Base-by-base conservation (phyloP, 371 early-diverging fungal species). In the Amoeboaphelidium protococcarum region DNA sequence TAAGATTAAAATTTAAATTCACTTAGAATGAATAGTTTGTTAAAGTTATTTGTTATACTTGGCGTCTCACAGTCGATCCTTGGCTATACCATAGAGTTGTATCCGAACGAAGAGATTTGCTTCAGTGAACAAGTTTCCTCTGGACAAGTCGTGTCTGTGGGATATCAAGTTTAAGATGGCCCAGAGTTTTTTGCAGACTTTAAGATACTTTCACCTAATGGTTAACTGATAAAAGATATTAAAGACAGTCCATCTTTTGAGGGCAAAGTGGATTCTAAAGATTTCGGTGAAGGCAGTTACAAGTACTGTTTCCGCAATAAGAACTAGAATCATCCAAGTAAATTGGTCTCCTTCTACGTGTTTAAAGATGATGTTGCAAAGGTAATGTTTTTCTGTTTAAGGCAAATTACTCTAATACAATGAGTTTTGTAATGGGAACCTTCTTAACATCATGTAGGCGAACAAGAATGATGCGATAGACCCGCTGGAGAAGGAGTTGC, bases 111-210 rank as follows among this genome's bases (percentile, higher is more conserved):
- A 16, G 4, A 53, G 47, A 13, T 47, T 19, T 58, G 63, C 50
- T 63, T 59, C 40, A 50, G 19, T 37, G 63, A 63, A 23, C 54
- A 63, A 2, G 58, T 81, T 20, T 57, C 64, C 6, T 44, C 48
- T 37, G 68, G 60, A 25, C 78, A 82, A 51, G 58, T 63, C 47
- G 49, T 80, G 55, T 65, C 72, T 44, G 42, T 80, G 19, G 63
- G 72, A 3, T 82, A 59, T 57, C 72, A 82, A 56, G 81, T 82
- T 44, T 68, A 65, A 50, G 72, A 74, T 44, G 78, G 74, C 41
- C 73, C 69, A 23, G 58, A 73, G 40, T 59, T 69, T 19, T 72
- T 74, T 45, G 64, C 80, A 51, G 80, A 80, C 47, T 76, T 80
- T 56, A 64, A 62, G 74, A 80, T 78, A n/a, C n/a, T n/a, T n/a